Percentiles rank a stretch among this genome's conserved stretches.
Evolutionary conservation across 1,139 yeast genomes (phyloP).

Genomic region (Trichomonascaceae sp.): DNA sequence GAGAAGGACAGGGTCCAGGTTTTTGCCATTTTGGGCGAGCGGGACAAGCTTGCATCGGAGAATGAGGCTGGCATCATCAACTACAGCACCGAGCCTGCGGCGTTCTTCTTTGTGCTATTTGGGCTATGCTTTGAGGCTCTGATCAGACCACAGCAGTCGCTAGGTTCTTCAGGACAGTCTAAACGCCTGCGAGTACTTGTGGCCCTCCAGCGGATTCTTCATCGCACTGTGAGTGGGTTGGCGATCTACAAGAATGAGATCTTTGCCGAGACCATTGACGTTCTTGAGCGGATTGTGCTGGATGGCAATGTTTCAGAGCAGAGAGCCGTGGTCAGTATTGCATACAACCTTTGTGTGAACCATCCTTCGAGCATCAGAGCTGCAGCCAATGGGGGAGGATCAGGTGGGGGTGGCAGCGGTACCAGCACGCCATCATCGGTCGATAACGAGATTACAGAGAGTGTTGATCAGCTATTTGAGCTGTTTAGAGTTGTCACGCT

Average conservation of each 20-base stretch:
- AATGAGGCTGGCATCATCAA: conserved; percentile 12
- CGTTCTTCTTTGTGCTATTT: conserved; percentile 69
- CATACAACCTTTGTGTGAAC: conserved; percentile 33
- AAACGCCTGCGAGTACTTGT: conserved; percentile 33
- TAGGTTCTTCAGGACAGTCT: conserved; percentile 7
- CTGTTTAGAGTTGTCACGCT: conserved; percentile 59
- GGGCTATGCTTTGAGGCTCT: conserved; percentile 76
- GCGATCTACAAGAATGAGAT: conserved; percentile 55
- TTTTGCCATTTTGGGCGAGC: conserved; percentile 31
- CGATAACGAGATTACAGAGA: conserved; percentile 32
- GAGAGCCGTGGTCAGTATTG: conserved; percentile 41
- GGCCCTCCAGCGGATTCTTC: conserved; percentile 46
- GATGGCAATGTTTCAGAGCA: conserved; percentile 40
- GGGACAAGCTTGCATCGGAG: conserved; percentile 11
- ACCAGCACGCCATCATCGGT: neutral
- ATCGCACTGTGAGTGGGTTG: conserved; percentile 43
- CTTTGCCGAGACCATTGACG: conserved; percentile 62
- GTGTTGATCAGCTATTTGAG: conserved; percentile 73
- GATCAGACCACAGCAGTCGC: conserved; percentile 27
- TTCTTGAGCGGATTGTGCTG: conserved; percentile 59
- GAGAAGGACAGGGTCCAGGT: conserved; percentile 37
- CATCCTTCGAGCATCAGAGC: conserved; percentile 20
- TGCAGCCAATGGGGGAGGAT: conserved; percentile 14
- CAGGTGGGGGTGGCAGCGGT: too few species aligned
- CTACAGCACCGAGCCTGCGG: conserved; percentile 44